Base-by-base conservation (phyloP, 345 rosid genomes). In the Eucalyptus urophylla region DNA sequence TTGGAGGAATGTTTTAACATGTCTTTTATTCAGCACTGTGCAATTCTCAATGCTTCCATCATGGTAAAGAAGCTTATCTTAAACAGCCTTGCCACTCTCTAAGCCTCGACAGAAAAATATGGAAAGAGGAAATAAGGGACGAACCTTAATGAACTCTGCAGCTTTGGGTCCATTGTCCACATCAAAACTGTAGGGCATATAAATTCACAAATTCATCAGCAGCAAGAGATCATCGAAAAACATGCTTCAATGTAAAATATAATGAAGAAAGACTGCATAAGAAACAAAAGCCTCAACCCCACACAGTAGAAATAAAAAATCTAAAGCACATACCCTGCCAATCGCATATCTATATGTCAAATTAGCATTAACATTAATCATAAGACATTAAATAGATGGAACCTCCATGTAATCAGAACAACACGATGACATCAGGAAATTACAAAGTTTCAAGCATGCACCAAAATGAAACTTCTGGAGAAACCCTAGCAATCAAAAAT, bases 121-220 rank as follows among this genome's bases (percentile, higher is more conserved):
- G 80, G 60, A 85, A 88, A 91, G 31, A 88, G 12, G 44, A 76
- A 53, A 44, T 85, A 56, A 50, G 89, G 54, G 87, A 94, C 94
- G 91, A 91, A 97, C 99, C 99, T 95, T 93, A 76, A 97, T 97
- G 91, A 95, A 95, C 44, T 95, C 98, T 83, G 99, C 99, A 87
- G 99, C 99, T 93, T 93, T 95, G 86, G 99, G 99, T 91, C 99
- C 99, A 93, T 95, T 96, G 50, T 93, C 92, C 89, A 92, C 94
- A 92, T 97, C 98, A 95, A 97, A 97, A 92, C 99, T 97, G 96
- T 88, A 80, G 62, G 27, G 51, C 60, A 91, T 21, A 50, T 76
- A 53, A 87, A 21, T 45, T 88, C 54, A 92, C 49, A 87, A 86
- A 5, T 56, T 49, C 53, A 90, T 51, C 37, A 49, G 49, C 24